phyloP scores from a whole-genome alignment of 306 rosid species.

The Cucurbita maxima region DNA sequence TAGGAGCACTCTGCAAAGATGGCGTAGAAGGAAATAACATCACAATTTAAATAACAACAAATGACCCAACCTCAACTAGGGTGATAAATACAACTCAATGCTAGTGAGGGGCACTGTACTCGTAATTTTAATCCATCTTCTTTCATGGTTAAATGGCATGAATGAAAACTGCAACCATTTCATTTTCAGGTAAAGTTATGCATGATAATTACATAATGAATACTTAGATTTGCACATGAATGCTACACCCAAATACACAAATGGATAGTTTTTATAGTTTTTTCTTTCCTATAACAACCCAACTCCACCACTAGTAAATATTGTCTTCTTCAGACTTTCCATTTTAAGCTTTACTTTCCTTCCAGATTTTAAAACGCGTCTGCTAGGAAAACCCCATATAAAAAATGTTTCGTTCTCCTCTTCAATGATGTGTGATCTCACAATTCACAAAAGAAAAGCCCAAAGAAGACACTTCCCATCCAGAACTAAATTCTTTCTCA shows the following conservation, averaged over 20 bases:
- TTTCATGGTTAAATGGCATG: not conserved
- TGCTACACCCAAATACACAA: not conserved
- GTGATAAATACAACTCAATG: not conserved
- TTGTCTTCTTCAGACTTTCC: too few species aligned
- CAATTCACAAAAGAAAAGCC: too few species aligned
- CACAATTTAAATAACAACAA: constrained; percentile 10
- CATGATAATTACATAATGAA: not conserved
- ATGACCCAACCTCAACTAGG: not conserved
- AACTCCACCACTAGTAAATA: too few species aligned
- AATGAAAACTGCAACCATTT: not conserved
- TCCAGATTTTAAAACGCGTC: too few species aligned
- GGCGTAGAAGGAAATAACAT: constrained; percentile 31
- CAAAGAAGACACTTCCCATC: not conserved
- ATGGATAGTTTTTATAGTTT: not conserved
- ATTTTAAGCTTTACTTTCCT: too few species aligned
- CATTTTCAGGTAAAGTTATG: not conserved
- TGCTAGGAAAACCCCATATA: too few species aligned
- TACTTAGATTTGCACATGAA: not conserved
- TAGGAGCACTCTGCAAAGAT: constrained; percentile 21
- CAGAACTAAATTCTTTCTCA: not conserved
- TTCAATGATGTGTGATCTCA: too few species aligned
- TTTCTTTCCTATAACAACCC: too few species aligned
- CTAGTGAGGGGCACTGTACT: not conserved
- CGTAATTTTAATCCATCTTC: not conserved
- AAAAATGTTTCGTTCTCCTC: too few species aligned